Base-by-base conservation (phyloP, 2,329 filamentous ascomycete species). In the Drechslerella coelobrocha region DNA sequence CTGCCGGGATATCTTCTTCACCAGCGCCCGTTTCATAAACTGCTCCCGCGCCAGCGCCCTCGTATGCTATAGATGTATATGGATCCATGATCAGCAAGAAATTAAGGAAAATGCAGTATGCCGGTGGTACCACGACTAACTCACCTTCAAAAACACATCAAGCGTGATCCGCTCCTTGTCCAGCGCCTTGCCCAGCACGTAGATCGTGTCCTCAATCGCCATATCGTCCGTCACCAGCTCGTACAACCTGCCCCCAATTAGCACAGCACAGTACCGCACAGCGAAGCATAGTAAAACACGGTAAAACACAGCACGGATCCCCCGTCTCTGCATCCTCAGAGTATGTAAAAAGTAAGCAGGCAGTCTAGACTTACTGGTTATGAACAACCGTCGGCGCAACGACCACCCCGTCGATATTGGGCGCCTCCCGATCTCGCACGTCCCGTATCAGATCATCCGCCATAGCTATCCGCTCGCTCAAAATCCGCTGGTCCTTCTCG, bases 361-460 rank as follows among this genome's bases (percentile, higher is more conserved):
- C 14, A 19, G 47, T 9, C 29, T 6, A 31, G 6, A 56, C 63
- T 26, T 39, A 69, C 81, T 99, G 94, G 74, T 93, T 92, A 0
- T 90, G 91, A 2, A 97, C 94, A 1, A 97, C 89, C 0, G 91
- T 97, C 0, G 93, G 92, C 2, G 92, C 91, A n/a, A 97, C 91
- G 1, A 99, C 83, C 31, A 97, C 84, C 69, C 96, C 92, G 78
- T 99, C 94, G 52, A 97, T 89, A 51, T 88, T 86, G 0, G 92
- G 92, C 0, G 88, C 84, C 41, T 84, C 83, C 52, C 90, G 86
- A 14, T 82, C 82, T 62, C 86, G 84, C n/a, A 90, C 90, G 55
- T 86, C 85, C 43, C 86, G 84, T 73, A 97, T 90, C 9, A 92
- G 87, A 4, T 81, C 81, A 77, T 97, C 92, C 2, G 93, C 93